Conservation (phyloP, 345 rosid species). For the Ceriops decandra region DNA sequence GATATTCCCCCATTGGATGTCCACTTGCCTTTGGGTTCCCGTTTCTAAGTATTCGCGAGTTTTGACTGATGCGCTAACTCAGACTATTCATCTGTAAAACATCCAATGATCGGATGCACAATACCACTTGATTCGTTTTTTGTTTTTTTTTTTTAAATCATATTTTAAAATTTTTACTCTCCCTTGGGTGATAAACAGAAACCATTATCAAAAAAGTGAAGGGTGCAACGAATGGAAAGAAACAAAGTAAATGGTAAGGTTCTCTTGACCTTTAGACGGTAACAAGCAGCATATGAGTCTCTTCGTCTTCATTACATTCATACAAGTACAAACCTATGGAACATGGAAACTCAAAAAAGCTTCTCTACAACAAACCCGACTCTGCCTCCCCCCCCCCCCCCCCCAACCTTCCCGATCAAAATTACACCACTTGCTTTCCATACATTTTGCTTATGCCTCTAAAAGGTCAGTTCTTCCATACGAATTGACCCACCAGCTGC, state of each 20-base stretch:
- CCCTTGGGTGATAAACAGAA: no score
- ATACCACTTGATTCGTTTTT: no score
- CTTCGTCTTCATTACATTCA: constrained; percentile 11
- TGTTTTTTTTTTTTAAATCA: no score
- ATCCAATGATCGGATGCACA: no score
- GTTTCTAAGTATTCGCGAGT: constrained; percentile 1
- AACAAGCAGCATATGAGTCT: constrained; percentile 14
- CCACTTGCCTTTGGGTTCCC: no score
- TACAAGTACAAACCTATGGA: constrained; percentile 22
- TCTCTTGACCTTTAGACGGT: constrained; percentile 7
- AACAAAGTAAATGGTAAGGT: background rate
- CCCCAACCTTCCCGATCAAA: background rate
- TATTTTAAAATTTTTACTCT: no score
- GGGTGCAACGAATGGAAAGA: no score
- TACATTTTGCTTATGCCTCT: constrained; percentile 11
- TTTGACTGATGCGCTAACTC: no score
- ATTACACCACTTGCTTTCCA: constrained; percentile 6
- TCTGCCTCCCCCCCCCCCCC: background rate
- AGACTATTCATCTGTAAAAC: no score
- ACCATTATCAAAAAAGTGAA: background rate
- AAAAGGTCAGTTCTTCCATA: constrained; percentile 43
- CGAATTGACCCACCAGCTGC: constrained; percentile 85
- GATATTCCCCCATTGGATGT: background rate
- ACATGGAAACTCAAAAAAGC: constrained; percentile 13
- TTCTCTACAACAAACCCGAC: constrained; percentile 17